phyloP scores from a whole-genome alignment of 106 monocot genomes.

The Phalaenopsis aphrodite region DNA sequence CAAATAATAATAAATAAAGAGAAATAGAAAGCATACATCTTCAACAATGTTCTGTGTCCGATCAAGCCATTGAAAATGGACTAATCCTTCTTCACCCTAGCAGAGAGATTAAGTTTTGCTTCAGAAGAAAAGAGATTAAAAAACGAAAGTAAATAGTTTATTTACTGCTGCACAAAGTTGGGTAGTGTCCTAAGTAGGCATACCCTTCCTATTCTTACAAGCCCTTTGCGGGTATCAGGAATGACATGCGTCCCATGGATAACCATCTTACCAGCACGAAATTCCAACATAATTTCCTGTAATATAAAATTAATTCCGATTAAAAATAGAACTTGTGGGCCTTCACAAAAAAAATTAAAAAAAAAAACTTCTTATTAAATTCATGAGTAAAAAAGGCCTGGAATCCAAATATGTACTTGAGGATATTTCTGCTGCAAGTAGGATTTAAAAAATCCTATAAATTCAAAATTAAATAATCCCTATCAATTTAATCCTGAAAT shows the following conservation, averaged over 20 bases:
- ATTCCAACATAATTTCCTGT: conserved; percentile 85
- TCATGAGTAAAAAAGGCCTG: neutral
- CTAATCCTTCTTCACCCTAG: conserved; percentile 92
- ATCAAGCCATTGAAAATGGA: conserved; percentile 98
- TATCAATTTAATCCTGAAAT: no score
- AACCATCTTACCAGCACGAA: conserved; percentile 89
- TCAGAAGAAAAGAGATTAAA: neutral
- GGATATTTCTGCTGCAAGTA: no score
- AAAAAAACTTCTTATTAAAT: neutral
- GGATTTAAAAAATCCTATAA: no score
- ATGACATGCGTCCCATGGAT: conserved; percentile 57
- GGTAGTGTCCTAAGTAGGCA: neutral
- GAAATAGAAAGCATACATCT: conserved; percentile 56
- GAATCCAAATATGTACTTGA: neutral
- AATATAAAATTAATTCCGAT: conserved; percentile 7
- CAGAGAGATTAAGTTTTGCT: conserved; percentile 10
- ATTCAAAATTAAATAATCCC: no score
- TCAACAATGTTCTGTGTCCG: conserved; percentile 47
- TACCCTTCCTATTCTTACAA: conserved; percentile 88
- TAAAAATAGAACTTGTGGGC: neutral
- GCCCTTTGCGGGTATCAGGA: conserved; percentile 88
- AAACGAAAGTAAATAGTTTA: neutral
- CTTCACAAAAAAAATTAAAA: neutral
- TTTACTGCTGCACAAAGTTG: neutral
- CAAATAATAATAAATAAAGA: neutral